A percentile compares a stretch with the other conserved stretches of the same genome.
These are phyloP conservation scores for Kluyveromyces starmeri DNA, from an alignment of 805 yeast genomes.

Conservation along the genomic window DNA sequence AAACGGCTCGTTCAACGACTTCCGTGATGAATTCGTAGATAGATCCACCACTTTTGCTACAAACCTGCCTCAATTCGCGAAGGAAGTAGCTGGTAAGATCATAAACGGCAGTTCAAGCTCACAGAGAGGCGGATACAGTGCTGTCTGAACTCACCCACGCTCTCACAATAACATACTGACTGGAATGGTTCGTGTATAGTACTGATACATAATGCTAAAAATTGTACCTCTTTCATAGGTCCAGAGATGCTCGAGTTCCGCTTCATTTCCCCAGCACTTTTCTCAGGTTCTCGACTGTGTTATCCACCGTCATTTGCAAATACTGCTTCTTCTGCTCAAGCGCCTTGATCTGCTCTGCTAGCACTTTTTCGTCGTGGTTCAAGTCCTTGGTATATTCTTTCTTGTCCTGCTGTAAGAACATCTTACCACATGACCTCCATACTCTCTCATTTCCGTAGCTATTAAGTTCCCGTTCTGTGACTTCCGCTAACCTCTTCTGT, in stretches of 20 bases:
- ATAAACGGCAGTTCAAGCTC: slow-evolving; percentile 43
- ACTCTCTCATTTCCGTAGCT: slow-evolving; percentile 43
- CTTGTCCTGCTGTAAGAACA: slow-evolving; percentile 40
- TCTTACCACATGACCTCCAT: slow-evolving; percentile 82
- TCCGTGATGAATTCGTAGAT: slow-evolving; percentile 69
- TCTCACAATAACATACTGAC: too few relatives aligned
- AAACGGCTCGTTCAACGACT: slow-evolving; percentile 56
- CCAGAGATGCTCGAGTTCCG: too few relatives aligned
- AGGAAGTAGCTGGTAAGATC: slow-evolving; percentile 59
- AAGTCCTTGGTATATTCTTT: slow-evolving; percentile 41
- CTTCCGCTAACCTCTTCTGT: slow-evolving; percentile 39
- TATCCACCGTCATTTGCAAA: slow-evolving; percentile 67
- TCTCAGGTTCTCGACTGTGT: slow-evolving; percentile 54
- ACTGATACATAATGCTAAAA: too few relatives aligned
- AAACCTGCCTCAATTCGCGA: slow-evolving; percentile 55
- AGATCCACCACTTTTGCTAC: slow-evolving; percentile 47
- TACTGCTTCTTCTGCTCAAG: slow-evolving; percentile 63
- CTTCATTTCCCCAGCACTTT: slow-evolving; percentile 7
- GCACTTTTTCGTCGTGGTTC: slow-evolving; percentile 41
- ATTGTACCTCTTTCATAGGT: too few relatives aligned
- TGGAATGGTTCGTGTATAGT: too few relatives aligned
- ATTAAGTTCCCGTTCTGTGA: slow-evolving; percentile 49
- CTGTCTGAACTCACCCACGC: slow-evolving; percentile 44
- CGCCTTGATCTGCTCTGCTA: slow-evolving; percentile 50
- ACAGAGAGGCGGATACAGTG: slow-evolving; percentile 83